Conservation (phyloP, 2,329 filamentous ascomycete species). For the Talaromyces piceae region DNA sequence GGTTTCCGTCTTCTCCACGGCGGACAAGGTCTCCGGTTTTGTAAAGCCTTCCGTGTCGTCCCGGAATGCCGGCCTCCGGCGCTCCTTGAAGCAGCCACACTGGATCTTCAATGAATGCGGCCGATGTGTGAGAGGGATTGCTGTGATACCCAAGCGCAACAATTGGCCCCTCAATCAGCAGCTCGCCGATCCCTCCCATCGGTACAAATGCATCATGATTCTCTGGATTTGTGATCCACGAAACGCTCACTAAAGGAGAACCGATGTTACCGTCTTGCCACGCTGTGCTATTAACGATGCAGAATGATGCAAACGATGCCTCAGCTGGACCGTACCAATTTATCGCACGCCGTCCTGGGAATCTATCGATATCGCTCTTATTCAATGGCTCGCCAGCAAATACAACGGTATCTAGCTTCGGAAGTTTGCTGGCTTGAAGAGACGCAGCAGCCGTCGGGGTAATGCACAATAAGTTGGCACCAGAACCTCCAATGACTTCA, state of each 20-base stretch:
- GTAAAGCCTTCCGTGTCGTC: constrained; percentile 31
- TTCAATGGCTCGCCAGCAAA: not conserved
- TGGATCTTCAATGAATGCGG: constrained; percentile 27
- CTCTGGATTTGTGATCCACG: constrained; percentile 5
- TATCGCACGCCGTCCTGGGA: constrained; percentile 18
- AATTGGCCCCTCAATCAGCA: constrained; percentile 32
- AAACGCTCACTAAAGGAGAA: not conserved
- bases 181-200: constrained; percentile 34
- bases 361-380: constrained; percentile 24
- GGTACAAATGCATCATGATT: constrained; percentile 16
- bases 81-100: constrained; percentile 22
- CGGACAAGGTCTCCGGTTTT: constrained; percentile 29
- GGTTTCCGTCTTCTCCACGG: constrained; percentile 21
- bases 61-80: constrained; percentile 38
- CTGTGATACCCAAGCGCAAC: constrained; percentile 22
- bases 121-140: constrained; percentile 17
- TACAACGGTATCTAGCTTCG: not conserved
- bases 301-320: constrained; percentile 1
- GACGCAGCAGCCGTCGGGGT: constrained; percentile 2
- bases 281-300: constrained; percentile 10
- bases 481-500: constrained; percentile 21
- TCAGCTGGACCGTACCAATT: constrained; percentile 9
- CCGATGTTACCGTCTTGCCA: constrained; percentile 1
- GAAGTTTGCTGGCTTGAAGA: not conserved
- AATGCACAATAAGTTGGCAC: not conserved